Evolutionary conservation across 2,329 filamentous ascomycete species (phyloP), one percentile per base, ranked within the genome.

Genomic region (Ploettnerulaceae sp.): DNA sequence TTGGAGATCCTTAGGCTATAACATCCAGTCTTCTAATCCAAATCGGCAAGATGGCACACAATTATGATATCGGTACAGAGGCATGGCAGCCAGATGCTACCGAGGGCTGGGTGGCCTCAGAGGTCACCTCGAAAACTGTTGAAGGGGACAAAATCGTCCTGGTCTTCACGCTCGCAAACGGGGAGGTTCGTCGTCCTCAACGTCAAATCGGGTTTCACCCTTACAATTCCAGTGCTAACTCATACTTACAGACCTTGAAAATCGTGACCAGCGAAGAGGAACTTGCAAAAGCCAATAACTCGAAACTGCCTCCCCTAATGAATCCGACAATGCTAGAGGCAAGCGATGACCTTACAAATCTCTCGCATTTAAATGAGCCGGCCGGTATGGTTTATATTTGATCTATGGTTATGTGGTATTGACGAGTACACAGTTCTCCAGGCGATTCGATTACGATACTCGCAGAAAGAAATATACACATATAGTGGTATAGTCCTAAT

Each of bases 401-500:
- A 7, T 33, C 12, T 20, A 22, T 41, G 49, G 34, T 26, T 25
- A 45, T 41, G 29, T 36, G 35, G 44, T 41, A 48, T 54, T 57
- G 45, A 61, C 52, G 18, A 6, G 7, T 28, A 26, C 42, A 60
- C 67, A 95, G 94, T 98, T 52, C 74, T 98, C 55, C 93, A 98
- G 76, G 93, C 93, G 46, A 98, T 98, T 69, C 89, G 90, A 66
- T 79, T 98, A 65, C 88, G 93, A 67, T 98, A 98, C 72, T 78
- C 87, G 54, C 93, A 98, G 69, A 97, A 97, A 71, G 93, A 98
- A 69, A 98, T 98, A 63, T 98, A 98, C 75, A 98, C 93, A 64
- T 98, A 98, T 74, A 95, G 89, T 66, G 93, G 93, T 65, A 97
- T 98, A 64, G 93, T 98, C 56, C 77, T 98, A 59, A 98, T 98